phyloP scores from a whole-genome alignment of 768 basidiomycete species.

The Suillus plorans region DNA sequence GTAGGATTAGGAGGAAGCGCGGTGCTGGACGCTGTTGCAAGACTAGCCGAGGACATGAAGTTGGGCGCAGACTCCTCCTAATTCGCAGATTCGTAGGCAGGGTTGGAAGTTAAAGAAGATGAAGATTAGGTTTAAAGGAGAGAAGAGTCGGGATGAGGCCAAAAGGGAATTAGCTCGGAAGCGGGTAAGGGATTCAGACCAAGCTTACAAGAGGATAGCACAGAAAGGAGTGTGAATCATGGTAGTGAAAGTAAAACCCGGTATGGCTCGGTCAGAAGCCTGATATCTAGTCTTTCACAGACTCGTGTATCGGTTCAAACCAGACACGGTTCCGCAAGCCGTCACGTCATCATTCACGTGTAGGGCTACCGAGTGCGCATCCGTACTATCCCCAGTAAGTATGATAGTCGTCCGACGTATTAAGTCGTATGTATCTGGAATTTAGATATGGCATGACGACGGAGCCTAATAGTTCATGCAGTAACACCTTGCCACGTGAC shows the following conservation, averaged over 20 bases:
- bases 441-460: too few species aligned
- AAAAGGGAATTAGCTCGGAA: not conserved
- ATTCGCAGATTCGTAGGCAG: not conserved
- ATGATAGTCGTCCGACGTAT: too few species aligned
- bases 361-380: too few species aligned
- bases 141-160: not conserved
- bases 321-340: not conserved
- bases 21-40: constrained; percentile 7
- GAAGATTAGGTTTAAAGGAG: not conserved
- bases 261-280: not conserved
- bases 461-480: too few species aligned
- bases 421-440: too few species aligned
- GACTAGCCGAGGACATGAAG: constrained; percentile 6
- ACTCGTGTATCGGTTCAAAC: not conserved
- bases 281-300: not conserved
- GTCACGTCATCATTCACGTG: not conserved
- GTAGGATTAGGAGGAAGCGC: constrained; percentile 36
- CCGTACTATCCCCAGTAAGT: too few species aligned
- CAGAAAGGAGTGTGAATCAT: not conserved
- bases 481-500: not conserved
- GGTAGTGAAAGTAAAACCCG: not conserved
- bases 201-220: not conserved
- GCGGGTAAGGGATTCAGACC: not conserved
- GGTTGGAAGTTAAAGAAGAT: not conserved
- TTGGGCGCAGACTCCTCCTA: not conserved